Conservation (phyloP, 2,329 filamentous ascomycete genomes). For the Trichoderma citrinoviride region DNA sequence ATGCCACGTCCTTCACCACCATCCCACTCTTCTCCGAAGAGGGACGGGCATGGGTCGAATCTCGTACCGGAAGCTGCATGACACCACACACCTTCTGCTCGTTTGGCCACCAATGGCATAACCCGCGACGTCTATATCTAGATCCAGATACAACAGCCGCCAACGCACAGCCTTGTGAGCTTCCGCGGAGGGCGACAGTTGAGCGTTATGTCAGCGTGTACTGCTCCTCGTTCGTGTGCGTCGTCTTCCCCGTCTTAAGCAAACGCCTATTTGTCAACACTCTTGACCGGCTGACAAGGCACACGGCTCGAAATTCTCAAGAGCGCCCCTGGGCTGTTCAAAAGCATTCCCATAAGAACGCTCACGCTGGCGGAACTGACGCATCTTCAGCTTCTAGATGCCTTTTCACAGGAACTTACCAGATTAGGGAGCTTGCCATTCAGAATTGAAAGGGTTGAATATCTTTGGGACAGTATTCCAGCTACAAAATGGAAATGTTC, state of each 20-base stretch:
- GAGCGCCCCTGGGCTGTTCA: not conserved
- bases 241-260: not conserved
- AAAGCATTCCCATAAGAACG: not conserved
- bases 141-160: not conserved
- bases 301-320: not conserved
- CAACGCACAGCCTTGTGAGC: not conserved
- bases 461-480: not conserved
- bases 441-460: not conserved
- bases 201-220: not conserved
- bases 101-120: constrained; percentile 1
- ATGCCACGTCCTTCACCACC: not conserved
- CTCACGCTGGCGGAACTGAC: not conserved
- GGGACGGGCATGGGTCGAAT: not conserved
- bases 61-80: not conserved
- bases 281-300: not conserved
- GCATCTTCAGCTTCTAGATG: not conserved
- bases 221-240: not conserved
- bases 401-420: not conserved
- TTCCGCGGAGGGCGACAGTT: not conserved
- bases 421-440: not conserved
- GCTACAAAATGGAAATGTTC: too few relatives aligned
- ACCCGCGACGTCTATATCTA: not conserved
- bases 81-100: not conserved
- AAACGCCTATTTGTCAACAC: not conserved
- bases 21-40: not conserved